phyloP scores from a whole-genome alignment of 352 stramenopile species.

The Phytophthora sojae region DNA sequence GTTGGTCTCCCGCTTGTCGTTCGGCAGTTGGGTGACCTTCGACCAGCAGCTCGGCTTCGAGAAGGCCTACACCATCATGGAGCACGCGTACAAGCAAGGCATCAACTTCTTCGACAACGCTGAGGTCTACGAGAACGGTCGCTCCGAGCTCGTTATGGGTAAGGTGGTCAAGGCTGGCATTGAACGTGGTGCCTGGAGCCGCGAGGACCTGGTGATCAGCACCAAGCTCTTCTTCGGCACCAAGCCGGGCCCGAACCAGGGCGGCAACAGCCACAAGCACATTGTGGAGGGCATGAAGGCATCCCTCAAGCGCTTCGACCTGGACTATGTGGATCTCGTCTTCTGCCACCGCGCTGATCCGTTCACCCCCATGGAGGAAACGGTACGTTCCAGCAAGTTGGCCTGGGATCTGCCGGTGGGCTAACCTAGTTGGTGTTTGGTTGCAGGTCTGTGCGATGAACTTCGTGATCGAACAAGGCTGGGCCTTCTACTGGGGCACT shows the following conservation, averaged over 20 bases:
- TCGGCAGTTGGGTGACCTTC: constrained; percentile 63
- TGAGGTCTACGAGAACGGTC: constrained; percentile 59
- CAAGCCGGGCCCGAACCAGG: constrained; percentile 40
- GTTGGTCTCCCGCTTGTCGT: constrained; percentile 57
- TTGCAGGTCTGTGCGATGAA: constrained; percentile 56
- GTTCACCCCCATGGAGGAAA: constrained; percentile 72
- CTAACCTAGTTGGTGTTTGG: neutral
- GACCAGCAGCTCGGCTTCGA: constrained; percentile 58
- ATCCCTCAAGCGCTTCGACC: constrained; percentile 60
- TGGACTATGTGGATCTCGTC: constrained; percentile 73
- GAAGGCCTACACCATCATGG: constrained; percentile 67
- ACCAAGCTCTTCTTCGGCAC: constrained; percentile 76
- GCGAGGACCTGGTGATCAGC: constrained; percentile 69
- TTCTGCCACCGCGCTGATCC: constrained; percentile 67
- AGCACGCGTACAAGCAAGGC: constrained; percentile 65
- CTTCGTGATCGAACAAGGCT: constrained; percentile 42
- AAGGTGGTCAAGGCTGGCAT: constrained; percentile 63
- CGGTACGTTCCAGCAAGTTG: constrained; percentile 30
- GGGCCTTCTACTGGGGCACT: constrained; percentile 67
- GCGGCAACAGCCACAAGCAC: constrained; percentile 54
- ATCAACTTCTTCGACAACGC: constrained; percentile 81
- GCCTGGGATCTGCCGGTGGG: neutral
- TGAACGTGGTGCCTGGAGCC: constrained; percentile 44
- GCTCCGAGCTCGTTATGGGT: constrained; percentile 64
- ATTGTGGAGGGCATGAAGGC: constrained; percentile 70